A percentile compares a stretch with the other conserved stretches of the same genome.
phyloP scores from a whole-genome alignment of 2,329 filamentous ascomycete species.

The Colletotrichum musicola region DNA sequence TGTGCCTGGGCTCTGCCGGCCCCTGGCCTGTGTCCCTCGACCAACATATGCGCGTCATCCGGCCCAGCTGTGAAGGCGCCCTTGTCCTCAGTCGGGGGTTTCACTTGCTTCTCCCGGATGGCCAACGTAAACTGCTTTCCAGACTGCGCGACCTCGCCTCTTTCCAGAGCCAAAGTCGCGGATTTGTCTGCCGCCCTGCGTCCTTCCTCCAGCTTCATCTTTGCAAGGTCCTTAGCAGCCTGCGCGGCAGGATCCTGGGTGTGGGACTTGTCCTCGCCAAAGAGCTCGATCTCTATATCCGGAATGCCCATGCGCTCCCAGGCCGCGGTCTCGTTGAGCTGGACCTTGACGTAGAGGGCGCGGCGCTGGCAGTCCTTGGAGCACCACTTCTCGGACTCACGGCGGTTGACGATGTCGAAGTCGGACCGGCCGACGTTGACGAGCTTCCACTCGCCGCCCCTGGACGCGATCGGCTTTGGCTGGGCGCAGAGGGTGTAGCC shows the following conservation, averaged over 20 bases:
- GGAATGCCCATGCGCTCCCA: slow-evolving; percentile 80
- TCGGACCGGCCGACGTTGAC: slow-evolving; percentile 64
- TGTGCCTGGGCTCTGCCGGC: slow-evolving; percentile 41
- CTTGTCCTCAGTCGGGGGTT: slow-evolving; percentile 44
- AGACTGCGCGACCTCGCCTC: slow-evolving; percentile 50
- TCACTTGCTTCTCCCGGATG: slow-evolving; percentile 65
- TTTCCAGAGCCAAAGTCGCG: slow-evolving; percentile 63
- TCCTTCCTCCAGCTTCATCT: slow-evolving; percentile 60
- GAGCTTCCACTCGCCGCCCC: slow-evolving; percentile 77
- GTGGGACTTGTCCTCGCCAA: slow-evolving; percentile 72
- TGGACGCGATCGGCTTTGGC: slow-evolving; percentile 68
- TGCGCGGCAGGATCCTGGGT: slow-evolving; percentile 56
- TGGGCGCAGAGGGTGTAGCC: slow-evolving; percentile 85
- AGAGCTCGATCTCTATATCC: slow-evolving; percentile 69
- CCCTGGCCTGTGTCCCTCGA: slow-evolving; percentile 62
- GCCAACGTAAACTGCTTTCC: slow-evolving; percentile 58
- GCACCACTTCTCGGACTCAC: slow-evolving; percentile 89
- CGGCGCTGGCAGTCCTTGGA: slow-evolving; percentile 81
- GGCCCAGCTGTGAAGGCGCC: slow-evolving; percentile 25
- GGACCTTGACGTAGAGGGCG: slow-evolving; percentile 88
- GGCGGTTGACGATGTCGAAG: slow-evolving; percentile 76
- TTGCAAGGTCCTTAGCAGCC: slow-evolving; percentile 53
- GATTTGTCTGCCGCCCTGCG: slow-evolving; percentile 54
- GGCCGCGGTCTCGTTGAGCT: slow-evolving; percentile 85
- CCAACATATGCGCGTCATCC: slow-evolving; percentile 57